Conservation (phyloP, 78 protist genomes). For the Isochrysis galbana region DNA sequence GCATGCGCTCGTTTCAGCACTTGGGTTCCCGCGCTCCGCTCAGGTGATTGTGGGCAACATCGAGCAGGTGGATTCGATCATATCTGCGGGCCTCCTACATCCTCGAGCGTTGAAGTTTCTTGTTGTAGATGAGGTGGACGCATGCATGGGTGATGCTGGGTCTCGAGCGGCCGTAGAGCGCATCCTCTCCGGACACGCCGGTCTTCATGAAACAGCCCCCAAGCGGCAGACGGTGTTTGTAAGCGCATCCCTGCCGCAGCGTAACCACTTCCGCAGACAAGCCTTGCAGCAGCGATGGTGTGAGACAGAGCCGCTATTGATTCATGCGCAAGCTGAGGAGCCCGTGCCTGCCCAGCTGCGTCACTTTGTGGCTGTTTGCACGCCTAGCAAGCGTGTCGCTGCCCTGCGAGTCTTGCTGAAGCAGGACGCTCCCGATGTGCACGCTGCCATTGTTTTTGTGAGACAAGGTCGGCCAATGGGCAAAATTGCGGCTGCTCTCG, state of each 20-base stretch:
- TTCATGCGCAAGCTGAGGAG: neutral
- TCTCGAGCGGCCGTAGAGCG: neutral
- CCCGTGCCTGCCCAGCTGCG: neutral
- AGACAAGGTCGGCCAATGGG: neutral
- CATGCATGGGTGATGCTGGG: neutral
- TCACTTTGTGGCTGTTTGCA: neutral
- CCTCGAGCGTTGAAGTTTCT: neutral
- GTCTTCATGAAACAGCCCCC: neutral
- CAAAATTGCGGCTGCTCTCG: neutral
- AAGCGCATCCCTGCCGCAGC: neutral
- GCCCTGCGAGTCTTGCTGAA: neutral
- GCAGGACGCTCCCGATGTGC: neutral
- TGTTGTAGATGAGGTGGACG: constrained; percentile 6
- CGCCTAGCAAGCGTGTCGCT: neutral
- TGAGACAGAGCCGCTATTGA: neutral
- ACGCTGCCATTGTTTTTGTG: neutral
- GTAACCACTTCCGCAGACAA: neutral
- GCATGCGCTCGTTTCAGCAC: too few species aligned
- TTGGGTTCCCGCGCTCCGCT: neutral
- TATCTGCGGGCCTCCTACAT: neutral
- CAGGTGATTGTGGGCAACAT: constrained; percentile 14
- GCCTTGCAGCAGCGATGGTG: neutral
- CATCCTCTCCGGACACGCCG: neutral
- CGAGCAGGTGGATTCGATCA: neutral
- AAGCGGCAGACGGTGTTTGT: neutral